Evolutionary conservation across 305 asterid species (phyloP).

Genomic region (Fraxinus angustifolia): DNA sequence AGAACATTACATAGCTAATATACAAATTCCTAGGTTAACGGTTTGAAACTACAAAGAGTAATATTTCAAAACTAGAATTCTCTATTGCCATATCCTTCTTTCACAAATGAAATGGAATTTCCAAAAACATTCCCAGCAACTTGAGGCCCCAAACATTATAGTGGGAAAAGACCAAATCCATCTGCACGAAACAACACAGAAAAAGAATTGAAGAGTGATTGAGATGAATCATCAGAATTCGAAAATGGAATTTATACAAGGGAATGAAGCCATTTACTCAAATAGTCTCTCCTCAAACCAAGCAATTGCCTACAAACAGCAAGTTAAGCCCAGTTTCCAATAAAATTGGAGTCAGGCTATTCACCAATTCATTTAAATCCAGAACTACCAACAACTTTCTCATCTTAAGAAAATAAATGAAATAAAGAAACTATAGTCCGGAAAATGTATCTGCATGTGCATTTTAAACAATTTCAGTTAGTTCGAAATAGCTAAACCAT

Average conservation of each 20-base stretch:
- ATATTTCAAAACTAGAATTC: slow-evolving; percentile 32
- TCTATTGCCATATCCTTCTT: slow-evolving; percentile 26
- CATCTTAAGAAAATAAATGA: not conserved
- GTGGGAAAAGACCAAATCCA: slow-evolving; percentile 14
- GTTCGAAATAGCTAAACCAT: not conserved
- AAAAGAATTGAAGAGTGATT: not conserved
- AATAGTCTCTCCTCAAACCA: not conserved
- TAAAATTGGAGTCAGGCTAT: not conserved
- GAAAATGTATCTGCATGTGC: not conserved
- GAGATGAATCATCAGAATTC: not conserved
- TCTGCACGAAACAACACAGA: slow-evolving; percentile 27
- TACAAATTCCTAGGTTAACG: slow-evolving; percentile 27
- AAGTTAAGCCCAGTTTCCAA: not conserved
- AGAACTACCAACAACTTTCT: not conserved
- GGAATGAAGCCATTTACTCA: not conserved
- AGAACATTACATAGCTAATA: slow-evolving; percentile 16
- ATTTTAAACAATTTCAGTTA: not conserved
- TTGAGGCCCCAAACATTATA: slow-evolving; percentile 2
- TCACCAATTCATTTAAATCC: not conserved
- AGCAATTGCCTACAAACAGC: not conserved
- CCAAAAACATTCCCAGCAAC: slow-evolving; percentile 25
- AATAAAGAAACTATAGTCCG: not conserved
- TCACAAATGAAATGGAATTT: slow-evolving; percentile 19
- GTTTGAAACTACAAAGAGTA: slow-evolving; percentile 22
- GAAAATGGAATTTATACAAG: not conserved